A percentile compares a stretch with the other conserved stretches of the same genome.
These are phyloP conservation scores for Bretschneidera sinensis DNA, from an alignment of 345 rosid genomes.

Conservation along the genomic window DNA sequence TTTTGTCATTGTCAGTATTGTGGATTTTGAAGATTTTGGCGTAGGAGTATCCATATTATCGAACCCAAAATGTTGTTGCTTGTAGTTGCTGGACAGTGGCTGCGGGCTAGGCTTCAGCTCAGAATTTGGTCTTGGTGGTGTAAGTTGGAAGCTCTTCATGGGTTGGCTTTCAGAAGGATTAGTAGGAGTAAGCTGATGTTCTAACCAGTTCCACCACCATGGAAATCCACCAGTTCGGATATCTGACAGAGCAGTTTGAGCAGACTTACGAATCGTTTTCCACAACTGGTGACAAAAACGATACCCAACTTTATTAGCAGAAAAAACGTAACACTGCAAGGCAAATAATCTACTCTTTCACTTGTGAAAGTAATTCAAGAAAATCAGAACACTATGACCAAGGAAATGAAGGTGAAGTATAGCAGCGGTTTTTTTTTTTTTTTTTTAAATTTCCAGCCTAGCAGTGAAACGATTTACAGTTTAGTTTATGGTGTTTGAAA, in stretches of 20 bases:
- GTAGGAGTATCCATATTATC: constrained; percentile 63
- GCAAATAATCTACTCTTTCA: too few relatives aligned
- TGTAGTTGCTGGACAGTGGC: constrained; percentile 40
- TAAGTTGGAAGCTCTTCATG: constrained; percentile 37
- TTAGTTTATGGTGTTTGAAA: too few relatives aligned
- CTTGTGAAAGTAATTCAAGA: too few relatives aligned
- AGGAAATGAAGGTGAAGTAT: too few relatives aligned
- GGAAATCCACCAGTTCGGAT: constrained; percentile 61
- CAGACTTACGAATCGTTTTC: constrained; percentile 52
- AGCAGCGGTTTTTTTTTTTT: too few relatives aligned
- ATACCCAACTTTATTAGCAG: neutral
- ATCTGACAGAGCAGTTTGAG: constrained; percentile 34
- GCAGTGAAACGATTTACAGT: too few relatives aligned
- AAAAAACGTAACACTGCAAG: too few relatives aligned
- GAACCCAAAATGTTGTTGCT: constrained; percentile 35
- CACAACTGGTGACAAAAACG: constrained; percentile 36
- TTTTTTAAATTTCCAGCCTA: too few relatives aligned
- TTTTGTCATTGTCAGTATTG: constrained; percentile 37
- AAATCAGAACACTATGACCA: too few relatives aligned
- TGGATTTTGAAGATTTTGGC: constrained; percentile 72
- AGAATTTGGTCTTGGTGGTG: constrained; percentile 50
- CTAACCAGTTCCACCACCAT: constrained; percentile 99
- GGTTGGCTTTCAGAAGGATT: constrained; percentile 41
- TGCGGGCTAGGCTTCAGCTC: constrained; percentile 54
- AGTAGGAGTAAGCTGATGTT: constrained; percentile 46